Percentiles rank a stretch among this genome's conserved stretches.
Evolutionary conservation across 2,329 filamentous ascomycete genomes (phyloP).

Genomic region (Ambrosiella beaveri): DNA sequence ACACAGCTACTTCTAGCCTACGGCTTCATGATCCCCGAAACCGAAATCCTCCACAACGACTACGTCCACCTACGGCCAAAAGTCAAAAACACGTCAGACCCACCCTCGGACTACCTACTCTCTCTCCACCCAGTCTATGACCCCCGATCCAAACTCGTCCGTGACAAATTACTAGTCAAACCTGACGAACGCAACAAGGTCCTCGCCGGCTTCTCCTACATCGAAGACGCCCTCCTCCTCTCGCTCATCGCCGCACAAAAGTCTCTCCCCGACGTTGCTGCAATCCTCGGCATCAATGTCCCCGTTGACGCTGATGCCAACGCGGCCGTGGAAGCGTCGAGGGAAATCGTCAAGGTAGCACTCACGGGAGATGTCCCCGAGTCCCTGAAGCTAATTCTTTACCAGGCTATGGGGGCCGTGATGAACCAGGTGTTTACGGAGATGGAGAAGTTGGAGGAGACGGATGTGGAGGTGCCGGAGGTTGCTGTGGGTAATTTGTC

Average conservation of each 20-base stretch:
- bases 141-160: slow-evolving; percentile 27
- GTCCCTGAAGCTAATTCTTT: slow-evolving; percentile 18
- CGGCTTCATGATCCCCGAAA: slow-evolving; percentile 38
- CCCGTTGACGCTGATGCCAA: slow-evolving; percentile 2
- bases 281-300: slow-evolving; percentile 13
- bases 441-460: slow-evolving; percentile 29
- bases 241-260: slow-evolving; percentile 27
- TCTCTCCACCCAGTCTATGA: slow-evolving; percentile 32
- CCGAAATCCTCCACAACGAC: slow-evolving; percentile 36
- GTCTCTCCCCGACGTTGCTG: not conserved
- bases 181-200: slow-evolving; percentile 17
- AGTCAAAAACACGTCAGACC: slow-evolving; percentile 13
- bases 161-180: not conserved
- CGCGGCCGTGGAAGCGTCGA: not conserved
- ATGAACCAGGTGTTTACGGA: slow-evolving; percentile 26
- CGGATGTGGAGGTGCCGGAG: slow-evolving; percentile 27
- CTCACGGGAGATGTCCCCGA: slow-evolving; percentile 15
- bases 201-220: slow-evolving; percentile 29
- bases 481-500: slow-evolving; percentile 23
- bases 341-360: slow-evolving; percentile 6
- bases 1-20: slow-evolving; percentile 50
- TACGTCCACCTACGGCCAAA: slow-evolving; percentile 39
- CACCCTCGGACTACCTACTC: slow-evolving; percentile 30
- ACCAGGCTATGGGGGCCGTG: slow-evolving; percentile 25
- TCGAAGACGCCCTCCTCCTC: slow-evolving; percentile 36